Evolutionary conservation across 2,329 filamentous ascomycete genomes (phyloP).

Genomic region (Lizonia empirigonia): DNA sequence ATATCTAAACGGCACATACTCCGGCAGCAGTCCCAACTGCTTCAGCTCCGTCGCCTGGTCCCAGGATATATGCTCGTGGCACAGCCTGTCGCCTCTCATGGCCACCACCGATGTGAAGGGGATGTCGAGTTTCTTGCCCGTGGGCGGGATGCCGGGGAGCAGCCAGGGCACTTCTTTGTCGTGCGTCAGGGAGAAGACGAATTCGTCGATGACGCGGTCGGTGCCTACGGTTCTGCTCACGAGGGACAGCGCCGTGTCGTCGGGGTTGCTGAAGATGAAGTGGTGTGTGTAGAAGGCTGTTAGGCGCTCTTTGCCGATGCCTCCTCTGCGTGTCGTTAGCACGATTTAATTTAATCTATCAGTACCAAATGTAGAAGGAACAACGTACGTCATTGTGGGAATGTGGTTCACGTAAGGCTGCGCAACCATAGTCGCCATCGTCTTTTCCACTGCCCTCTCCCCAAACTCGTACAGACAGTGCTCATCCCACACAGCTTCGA

Average conservation of each 20-base stretch:
- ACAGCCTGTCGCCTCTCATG: conserved; percentile 69
- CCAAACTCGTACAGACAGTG: conserved; percentile 75
- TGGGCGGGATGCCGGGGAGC: conserved; percentile 44
- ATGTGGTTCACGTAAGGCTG: conserved; percentile 82
- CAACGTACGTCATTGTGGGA: conserved; percentile 62
- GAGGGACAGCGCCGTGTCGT: conserved; percentile 69
- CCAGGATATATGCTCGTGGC: conserved; percentile 74
- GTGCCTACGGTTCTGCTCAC: conserved; percentile 73
- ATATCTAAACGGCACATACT: conserved; percentile 66
- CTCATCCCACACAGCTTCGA: conserved; percentile 80
- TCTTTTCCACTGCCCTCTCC: conserved; percentile 70
- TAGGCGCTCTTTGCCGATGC: conserved; percentile 67
- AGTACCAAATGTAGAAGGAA: background rate
- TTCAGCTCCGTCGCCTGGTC: conserved; percentile 67
- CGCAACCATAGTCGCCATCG: conserved; percentile 81
- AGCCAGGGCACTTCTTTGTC: conserved; percentile 43
- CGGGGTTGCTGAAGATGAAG: conserved; percentile 76
- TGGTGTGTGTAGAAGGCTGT: conserved; percentile 73
- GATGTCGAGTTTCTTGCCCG: conserved; percentile 53
- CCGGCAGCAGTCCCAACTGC: conserved; percentile 67
- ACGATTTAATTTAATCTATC: background rate
- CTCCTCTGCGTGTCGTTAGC: conserved; percentile 55
- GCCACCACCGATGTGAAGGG: conserved; percentile 71
- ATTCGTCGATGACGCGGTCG: conserved; percentile 63
- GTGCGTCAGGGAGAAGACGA: conserved; percentile 45